phyloP scores from a whole-genome alignment of 2,329 filamentous ascomycete genomes.

The Neonectria faginata region DNA sequence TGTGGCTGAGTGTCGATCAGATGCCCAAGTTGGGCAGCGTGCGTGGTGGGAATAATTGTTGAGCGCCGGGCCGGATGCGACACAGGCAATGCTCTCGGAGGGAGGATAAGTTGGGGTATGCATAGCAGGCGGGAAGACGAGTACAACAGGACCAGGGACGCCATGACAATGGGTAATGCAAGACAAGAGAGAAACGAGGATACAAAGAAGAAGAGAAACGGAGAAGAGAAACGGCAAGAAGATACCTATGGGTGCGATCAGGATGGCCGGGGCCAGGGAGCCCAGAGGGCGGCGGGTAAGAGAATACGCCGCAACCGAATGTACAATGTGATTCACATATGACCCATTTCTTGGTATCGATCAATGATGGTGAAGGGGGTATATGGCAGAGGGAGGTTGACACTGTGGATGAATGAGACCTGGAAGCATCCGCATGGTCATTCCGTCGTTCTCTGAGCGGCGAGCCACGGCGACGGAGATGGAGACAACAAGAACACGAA shows the following conservation, averaged over 20 bases:
- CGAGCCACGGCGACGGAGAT: background rate
- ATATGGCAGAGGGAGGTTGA: background rate
- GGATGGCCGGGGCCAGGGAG: constrained; percentile 8
- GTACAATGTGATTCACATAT: constrained; percentile 26
- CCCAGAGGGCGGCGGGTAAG: constrained; percentile 4
- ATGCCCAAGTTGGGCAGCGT: constrained; percentile 20
- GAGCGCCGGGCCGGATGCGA: background rate
- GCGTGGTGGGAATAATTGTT: constrained; percentile 6
- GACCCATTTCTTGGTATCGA: background rate
- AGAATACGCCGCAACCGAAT: constrained; percentile 8
- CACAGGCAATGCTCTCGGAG: background rate
- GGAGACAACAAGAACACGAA: background rate
- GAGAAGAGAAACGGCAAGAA: constrained; percentile 2
- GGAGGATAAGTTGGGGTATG: constrained; percentile 6
- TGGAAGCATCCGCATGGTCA: background rate
- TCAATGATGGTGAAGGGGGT: background rate
- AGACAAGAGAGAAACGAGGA: constrained; percentile 17
- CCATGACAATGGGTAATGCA: constrained; percentile 19
- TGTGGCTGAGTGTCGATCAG: constrained; percentile 14
- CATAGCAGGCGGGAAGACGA: constrained; percentile 12
- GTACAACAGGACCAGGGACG: constrained; percentile 20
- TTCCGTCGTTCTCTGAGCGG: background rate
- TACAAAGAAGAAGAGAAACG: constrained; percentile 3
- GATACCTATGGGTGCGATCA: constrained; percentile 1
- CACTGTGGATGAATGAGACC: background rate